Evolutionary conservation across 2,329 filamentous ascomycete genomes (phyloP), one percentile per base, ranked within the genome.

Genomic region (Alternaria sp.): DNA sequence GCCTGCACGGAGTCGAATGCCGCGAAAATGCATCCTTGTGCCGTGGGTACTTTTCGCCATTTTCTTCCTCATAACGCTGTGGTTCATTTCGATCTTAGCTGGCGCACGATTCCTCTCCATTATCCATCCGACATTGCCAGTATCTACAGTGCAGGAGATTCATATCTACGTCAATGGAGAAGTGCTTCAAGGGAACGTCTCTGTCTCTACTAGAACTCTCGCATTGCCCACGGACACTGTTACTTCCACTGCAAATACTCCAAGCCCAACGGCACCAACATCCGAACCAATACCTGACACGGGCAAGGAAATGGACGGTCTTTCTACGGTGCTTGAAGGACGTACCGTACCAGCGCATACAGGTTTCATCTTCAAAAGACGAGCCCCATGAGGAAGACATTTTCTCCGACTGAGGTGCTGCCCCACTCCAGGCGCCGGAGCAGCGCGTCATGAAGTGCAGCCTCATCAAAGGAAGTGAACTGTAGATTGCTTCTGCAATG

Each of bases 41-140:
- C 70, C 73, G 21, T 77, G 74, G 72, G 44, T 70, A 30, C 64
- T 77, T 26, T 68, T 64, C 40, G n/a, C 47, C 32, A 17, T 75
- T 11, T 72, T 75, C 62, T 70, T 75, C 36, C 45, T 74, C 21
- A 64, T 50, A 3, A 71, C 69, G 4, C 32, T 71, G 9, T 76
- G 70, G 70, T 71, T 64, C 58, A 70, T 64, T 19, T 71, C 68
- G 21, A 69, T 74, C 32, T 62, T 68, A 9, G 45, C 74, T 21
- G 72, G 69, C 9, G 64, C 66, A 13, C 62, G 65, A 3, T 66
- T 74, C 25, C 55, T 72, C 9, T 60, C 62, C 23, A 60, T 68
- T 5, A 36, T 70, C 15, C 64, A 65, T n/a, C 62, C 65, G 5
- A n/a, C 17, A 43, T 57, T 61, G 45, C 15, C 57, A 45, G 54